Conservation (phyloP, 2,329 filamentous ascomycete species). For the Talaromyces sp. region DNA sequence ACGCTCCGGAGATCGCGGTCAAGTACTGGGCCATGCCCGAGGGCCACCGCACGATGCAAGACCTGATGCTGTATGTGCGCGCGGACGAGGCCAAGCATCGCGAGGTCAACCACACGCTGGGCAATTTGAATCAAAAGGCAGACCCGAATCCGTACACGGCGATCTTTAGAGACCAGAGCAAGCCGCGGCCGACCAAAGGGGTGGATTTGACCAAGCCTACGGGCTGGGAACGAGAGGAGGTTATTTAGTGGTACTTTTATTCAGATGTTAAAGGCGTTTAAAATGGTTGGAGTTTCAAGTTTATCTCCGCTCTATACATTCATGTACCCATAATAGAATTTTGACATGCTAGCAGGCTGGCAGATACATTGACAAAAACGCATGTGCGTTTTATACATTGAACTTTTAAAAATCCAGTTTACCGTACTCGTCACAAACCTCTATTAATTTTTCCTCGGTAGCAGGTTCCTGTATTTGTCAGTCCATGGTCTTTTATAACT, state of each 20-base stretch:
- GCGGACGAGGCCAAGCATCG: conserved; percentile 87
- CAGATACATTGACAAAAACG: not conserved
- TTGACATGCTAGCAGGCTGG: not conserved
- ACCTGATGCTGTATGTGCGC: conserved; percentile 81
- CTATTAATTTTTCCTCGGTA: not conserved
- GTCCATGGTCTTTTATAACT: not conserved
- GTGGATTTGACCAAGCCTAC: conserved; percentile 59
- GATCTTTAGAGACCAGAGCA: conserved; percentile 65
- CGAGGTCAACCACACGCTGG: conserved; percentile 92
- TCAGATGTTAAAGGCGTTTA: not conserved
- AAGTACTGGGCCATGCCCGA: conserved; percentile 95
- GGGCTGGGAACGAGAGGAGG: conserved; percentile 80
- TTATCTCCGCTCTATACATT: not conserved
- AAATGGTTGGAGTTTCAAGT: not conserved
- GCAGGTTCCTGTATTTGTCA: not conserved
- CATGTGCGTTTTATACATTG: not conserved
- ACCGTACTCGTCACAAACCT: conserved; percentile 2
- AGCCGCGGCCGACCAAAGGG: conserved; percentile 65
- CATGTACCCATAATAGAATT: not conserved
- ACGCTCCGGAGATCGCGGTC: conserved; percentile 82
- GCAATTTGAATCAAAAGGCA: conserved; percentile 75
- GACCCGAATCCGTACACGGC: conserved; percentile 93
- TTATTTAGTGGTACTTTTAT: conserved; percentile 46
- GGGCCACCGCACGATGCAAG: conserved; percentile 72
- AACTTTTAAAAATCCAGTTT: not conserved